A percentile compares a stretch with the other conserved stretches of the same genome.
phyloP scores from a whole-genome alignment of 176 grass and related monocot species.

The Hsuehochloa calcarea region DNA sequence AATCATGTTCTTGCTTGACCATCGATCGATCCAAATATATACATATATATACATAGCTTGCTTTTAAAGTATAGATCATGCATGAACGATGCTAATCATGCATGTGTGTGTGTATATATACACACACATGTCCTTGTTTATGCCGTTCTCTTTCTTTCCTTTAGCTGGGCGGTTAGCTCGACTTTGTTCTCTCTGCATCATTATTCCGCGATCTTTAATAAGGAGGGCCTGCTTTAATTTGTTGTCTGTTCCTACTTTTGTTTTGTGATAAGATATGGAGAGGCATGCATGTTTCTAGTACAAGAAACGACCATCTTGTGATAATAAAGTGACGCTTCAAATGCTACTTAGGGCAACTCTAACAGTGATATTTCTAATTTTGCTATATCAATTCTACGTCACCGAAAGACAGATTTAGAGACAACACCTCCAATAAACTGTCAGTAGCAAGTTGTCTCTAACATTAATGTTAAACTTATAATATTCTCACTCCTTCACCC shows the following conservation, averaged over 20 bases:
- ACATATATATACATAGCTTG: background rate
- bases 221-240: background rate
- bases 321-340: background rate
- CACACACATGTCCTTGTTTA: background rate
- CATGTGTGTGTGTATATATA: background rate
- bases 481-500: no score
- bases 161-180: background rate
- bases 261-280: background rate
- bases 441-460: no score
- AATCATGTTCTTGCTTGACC: conserved; percentile 36
- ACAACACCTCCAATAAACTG: no score
- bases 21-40: background rate
- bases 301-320: background rate
- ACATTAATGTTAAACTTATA: no score
- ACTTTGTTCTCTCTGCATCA: background rate
- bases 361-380: no score
- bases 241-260: background rate
- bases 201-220: background rate
- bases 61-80: background rate
- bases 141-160: background rate
- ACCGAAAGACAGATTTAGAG: no score
- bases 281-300: background rate
- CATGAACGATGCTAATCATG: no score
- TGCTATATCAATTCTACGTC: no score
- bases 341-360: background rate